These are phyloP conservation scores for Lipomyces kockii DNA, from an alignment of 805 yeast genomes.

Conservation along the genomic window DNA sequence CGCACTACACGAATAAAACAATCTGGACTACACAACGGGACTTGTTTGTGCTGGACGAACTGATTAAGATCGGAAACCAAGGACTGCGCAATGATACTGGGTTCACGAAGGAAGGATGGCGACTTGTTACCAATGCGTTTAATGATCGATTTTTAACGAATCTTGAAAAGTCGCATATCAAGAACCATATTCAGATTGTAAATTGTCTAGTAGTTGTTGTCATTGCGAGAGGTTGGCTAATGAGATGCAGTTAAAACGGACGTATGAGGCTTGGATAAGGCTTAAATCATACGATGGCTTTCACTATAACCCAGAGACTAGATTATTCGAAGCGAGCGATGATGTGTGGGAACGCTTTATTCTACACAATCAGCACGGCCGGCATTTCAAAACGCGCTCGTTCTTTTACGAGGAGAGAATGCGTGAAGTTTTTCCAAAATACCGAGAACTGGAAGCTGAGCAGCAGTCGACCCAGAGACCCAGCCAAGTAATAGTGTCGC, in stretches of 20 bases:
- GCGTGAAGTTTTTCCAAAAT: slow-evolving; percentile 21
- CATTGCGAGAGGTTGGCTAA: not conserved
- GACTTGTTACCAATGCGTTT: slow-evolving; percentile 21
- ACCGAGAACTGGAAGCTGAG: not conserved
- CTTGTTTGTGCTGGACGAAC: slow-evolving; percentile 18
- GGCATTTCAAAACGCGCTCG: slow-evolving; percentile 15
- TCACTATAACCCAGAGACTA: slow-evolving; percentile 17
- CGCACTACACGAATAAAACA: slow-evolving; percentile 30
- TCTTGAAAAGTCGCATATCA: slow-evolving; percentile 29
- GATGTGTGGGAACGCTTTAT: slow-evolving; percentile 24
- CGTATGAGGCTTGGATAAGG: slow-evolving; percentile 27
- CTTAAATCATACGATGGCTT: slow-evolving; percentile 17
- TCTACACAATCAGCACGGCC: slow-evolving; percentile 11
- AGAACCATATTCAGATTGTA: slow-evolving; percentile 31
- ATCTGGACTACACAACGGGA: slow-evolving; percentile 29
- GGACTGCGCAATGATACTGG: slow-evolving; percentile 24
- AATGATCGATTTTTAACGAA: slow-evolving; percentile 20
- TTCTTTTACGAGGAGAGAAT: slow-evolving; percentile 22
- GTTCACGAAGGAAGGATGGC: slow-evolving; percentile 32
- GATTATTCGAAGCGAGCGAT: slow-evolving; percentile 23
- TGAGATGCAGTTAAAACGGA: slow-evolving; percentile 18
- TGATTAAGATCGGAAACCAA: slow-evolving; percentile 6
- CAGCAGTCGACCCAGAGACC: not conserved
- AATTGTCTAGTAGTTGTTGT: not conserved
- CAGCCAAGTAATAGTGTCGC: not conserved